Evolutionary conservation across 2,329 filamentous ascomycete species (phyloP), one percentile per base, ranked within the genome.

Genomic region (Phialophora macrospora): DNA sequence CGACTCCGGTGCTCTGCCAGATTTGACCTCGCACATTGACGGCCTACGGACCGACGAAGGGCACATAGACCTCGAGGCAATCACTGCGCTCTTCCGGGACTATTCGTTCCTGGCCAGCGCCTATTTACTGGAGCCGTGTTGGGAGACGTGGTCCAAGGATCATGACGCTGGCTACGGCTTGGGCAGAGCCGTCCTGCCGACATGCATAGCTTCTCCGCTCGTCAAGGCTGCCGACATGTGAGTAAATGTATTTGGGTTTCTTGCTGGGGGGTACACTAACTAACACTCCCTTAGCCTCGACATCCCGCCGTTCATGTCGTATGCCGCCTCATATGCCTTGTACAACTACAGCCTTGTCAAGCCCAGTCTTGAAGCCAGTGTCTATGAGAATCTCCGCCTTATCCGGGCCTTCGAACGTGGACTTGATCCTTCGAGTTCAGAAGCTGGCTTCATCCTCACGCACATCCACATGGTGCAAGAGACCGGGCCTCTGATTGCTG

Each of bases 391-490:
- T 80, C 83, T 97, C 26, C 90, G 92, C 11, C 87, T 97, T 34
- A 89, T 97, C 74, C 91, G 94, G 41, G 94, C 92, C 26, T 98
- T 97, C 73, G 93, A 97, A 79, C 87, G 90, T 73, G 94, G 94
- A 14, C 87, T 97, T 8, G 91, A 97, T 76, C 91, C 91, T 0
- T 85, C 84, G 34, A 96, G 92, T 2, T 97, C 93, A 7, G 94
- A 97, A 78, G 94, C 94, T 0, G 94, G 94, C 57, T 97, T 98
- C 76, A 92, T 97, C n/a, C 85, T 97, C 12, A 93, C 95, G 4
- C 94, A 97, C 77, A 88, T 98, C 59, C 92, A 96, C 78, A 98
- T 97, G 93, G 94, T 97, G 57, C 89, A 88, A 75, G 88, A 96
- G 78, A 93, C 93, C 0, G 90, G 90, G 0, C 86, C 87, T 0